These are phyloP conservation scores for Geotrichum australiense DNA, from an alignment of 1,139 yeast genomes.

Conservation along the genomic window DNA sequence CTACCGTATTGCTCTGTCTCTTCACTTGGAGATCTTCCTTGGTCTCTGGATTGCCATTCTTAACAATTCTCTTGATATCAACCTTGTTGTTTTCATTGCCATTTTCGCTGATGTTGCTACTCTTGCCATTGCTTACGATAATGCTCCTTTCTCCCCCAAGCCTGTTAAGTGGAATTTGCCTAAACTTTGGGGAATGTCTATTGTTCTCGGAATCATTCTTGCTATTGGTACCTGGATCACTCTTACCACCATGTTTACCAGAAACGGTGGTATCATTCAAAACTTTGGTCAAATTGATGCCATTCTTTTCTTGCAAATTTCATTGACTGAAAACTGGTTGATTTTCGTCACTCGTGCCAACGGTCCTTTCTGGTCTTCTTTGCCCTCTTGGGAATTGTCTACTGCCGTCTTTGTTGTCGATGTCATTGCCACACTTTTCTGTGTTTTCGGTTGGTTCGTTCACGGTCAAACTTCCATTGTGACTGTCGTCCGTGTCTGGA, in stretches of 20 bases:
- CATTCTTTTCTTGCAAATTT: conserved; percentile 63
- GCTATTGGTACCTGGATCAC: conserved; percentile 71
- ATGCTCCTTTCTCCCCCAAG: conserved; percentile 94
- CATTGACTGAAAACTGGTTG: conserved; percentile 74
- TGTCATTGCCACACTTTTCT: conserved; percentile 62
- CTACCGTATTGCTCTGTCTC: conserved; percentile 70
- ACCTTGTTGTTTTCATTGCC: conserved; percentile 67
- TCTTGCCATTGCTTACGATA: conserved; percentile 68
- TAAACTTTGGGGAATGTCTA: conserved; percentile 74
- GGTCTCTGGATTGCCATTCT: conserved; percentile 71
- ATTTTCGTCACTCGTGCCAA: conserved; percentile 73
- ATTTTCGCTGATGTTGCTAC: conserved; percentile 75
- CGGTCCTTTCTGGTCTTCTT: conserved; percentile 69
- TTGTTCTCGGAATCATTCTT: conserved; percentile 56
- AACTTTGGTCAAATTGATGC: conserved; percentile 68
- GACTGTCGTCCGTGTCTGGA: conserved; percentile 61
- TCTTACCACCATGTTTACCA: conserved; percentile 60
- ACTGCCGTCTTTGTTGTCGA: conserved; percentile 66
- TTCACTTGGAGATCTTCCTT: conserved; percentile 65
- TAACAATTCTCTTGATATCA: conserved; percentile 57
- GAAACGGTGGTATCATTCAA: conserved; percentile 57
- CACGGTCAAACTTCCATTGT: conserved; percentile 65
- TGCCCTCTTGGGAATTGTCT: conserved; percentile 68
- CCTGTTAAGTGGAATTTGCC: conserved; percentile 99
- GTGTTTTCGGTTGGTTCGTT: conserved; percentile 66